Percentiles rank a stretch among this genome's conserved stretches.
These are phyloP conservation scores for Didymella pomorum DNA, from an alignment of 2,329 filamentous ascomycete species.

Conservation along the genomic window DNA sequence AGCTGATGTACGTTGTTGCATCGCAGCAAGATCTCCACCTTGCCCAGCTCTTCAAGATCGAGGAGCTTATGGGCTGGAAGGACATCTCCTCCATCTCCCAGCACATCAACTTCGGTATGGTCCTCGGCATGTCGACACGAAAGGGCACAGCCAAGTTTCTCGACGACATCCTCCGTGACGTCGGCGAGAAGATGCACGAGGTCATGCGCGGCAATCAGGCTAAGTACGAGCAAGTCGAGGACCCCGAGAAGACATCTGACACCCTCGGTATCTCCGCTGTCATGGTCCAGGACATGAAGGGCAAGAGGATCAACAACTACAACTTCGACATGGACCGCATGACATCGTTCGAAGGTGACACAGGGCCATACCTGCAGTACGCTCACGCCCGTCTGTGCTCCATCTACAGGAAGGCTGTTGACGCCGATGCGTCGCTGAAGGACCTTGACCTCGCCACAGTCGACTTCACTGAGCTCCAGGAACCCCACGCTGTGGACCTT, in stretches of 20 bases:
- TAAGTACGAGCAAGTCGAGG: slow-evolving; percentile 89
- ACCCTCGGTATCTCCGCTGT: slow-evolving; percentile 91
- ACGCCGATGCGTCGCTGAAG: slow-evolving; percentile 56
- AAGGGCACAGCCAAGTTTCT: slow-evolving; percentile 65
- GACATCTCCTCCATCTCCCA: slow-evolving; percentile 67
- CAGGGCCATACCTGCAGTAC: slow-evolving; percentile 85
- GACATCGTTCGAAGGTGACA: slow-evolving; percentile 86
- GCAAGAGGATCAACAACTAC: slow-evolving; percentile 80
- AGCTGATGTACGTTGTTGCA: slow-evolving; percentile 73
- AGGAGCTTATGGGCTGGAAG: slow-evolving; percentile 67
- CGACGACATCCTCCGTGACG: slow-evolving; percentile 62
- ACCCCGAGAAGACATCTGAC: slow-evolving; percentile 84
- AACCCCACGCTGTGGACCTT: slow-evolving; percentile 76
- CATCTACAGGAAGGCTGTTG: slow-evolving; percentile 61
- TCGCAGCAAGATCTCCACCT: slow-evolving; percentile 71
- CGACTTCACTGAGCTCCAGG: slow-evolving; percentile 72
- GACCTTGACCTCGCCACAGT: slow-evolving; percentile 70
- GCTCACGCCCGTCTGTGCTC: slow-evolving; percentile 61
- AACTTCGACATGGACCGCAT: slow-evolving; percentile 82
- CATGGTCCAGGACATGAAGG: slow-evolving; percentile 98
- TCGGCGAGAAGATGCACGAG: slow-evolving; percentile 96
- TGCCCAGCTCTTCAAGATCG: slow-evolving; percentile 71
- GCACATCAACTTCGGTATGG: slow-evolving; percentile 73
- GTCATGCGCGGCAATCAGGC: slow-evolving; percentile 90
- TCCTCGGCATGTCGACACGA: slow-evolving; percentile 69